Conservation (phyloP, 2,329 filamentous ascomycete species). For the Leptographium galeiforme region DNA sequence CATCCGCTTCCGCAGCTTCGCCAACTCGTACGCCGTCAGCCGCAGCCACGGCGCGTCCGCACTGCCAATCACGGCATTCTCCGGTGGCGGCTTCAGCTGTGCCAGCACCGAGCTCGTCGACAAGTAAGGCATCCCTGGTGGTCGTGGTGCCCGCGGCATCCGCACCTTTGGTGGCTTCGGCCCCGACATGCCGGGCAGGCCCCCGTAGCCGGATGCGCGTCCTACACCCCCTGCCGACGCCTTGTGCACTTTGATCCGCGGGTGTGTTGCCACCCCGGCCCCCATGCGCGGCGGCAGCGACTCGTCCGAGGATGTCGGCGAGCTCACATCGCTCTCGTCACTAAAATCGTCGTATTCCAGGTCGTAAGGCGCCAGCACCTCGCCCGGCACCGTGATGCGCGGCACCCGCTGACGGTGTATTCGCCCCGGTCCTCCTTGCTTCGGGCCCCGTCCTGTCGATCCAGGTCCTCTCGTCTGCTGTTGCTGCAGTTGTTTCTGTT, state of each 20-base stretch:
- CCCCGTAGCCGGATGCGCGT: too few species aligned
- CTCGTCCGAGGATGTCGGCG: slow-evolving; percentile 19
- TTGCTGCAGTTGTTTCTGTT: slow-evolving; percentile 41
- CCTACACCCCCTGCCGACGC: neutral
- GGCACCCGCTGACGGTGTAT: slow-evolving; percentile 32
- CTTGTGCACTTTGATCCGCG: slow-evolving; percentile 38
- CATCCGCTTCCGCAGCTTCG: slow-evolving; percentile 67
- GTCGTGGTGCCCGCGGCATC: slow-evolving; percentile 14
- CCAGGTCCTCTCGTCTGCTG: slow-evolving; percentile 43
- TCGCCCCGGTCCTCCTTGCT: neutral
- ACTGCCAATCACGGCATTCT: slow-evolving; percentile 44
- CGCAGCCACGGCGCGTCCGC: slow-evolving; percentile 51
- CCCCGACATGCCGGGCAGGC: neutral
- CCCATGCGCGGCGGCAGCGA: slow-evolving; percentile 18
- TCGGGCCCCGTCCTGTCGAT: slow-evolving; percentile 9
- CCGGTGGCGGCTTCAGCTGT: slow-evolving; percentile 42
- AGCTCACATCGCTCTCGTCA: slow-evolving; percentile 31
- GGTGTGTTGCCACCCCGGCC: slow-evolving; percentile 18
- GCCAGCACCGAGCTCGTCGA: slow-evolving; percentile 26
- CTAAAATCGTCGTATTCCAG: slow-evolving; percentile 46
- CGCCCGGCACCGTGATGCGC: slow-evolving; percentile 51
- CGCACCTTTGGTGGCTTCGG: slow-evolving; percentile 33
- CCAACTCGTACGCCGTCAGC: slow-evolving; percentile 51
- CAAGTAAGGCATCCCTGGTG: slow-evolving; percentile 13
- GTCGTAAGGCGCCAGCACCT: slow-evolving; percentile 53